Base-by-base conservation (phyloP, 2,329 filamentous ascomycete genomes). In the Neonectria hederae region DNA sequence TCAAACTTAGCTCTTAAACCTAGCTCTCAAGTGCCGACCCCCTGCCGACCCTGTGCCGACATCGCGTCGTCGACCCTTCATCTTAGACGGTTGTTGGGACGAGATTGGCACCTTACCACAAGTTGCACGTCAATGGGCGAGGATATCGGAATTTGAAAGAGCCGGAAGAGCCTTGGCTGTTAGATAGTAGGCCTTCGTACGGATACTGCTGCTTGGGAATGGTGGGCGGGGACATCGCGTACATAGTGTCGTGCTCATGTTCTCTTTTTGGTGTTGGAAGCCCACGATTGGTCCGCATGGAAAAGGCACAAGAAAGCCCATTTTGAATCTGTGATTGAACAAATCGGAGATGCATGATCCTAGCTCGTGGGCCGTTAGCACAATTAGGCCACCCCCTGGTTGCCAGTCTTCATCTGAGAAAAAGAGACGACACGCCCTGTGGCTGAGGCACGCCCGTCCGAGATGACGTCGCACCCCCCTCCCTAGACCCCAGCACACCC, bases 241-340 rank as follows among this genome's bases (percentile, higher is more conserved):
- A 63, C 58, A 63, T 62, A 61, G 59, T 56, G 52, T 59, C 43
- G 49, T 62, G 43, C 56, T 61, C 40, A 24, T 54, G 32, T 21
- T 59, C 49, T 32, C 21, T 51, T 59, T 65, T 57, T 64, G 60
- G 61, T 24, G 51, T 49, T 59, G 58, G 24, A 54, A 42, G 52
- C 45, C 42, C 45, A 62, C 30, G 51, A 74, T 74, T 70, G 72
- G 70, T 40, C 63, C 63, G 67, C 63, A 58, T 66, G 63, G 52
- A 42, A 45, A 46, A 54, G 67, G 65, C 59, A 70, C 55, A 62
- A 68, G 42, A 64, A 63, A 40, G 42, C 57, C 57, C 63, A 63
- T 69, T 63, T 68, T 53, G 66, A 65, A 69, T 70, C 63, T 69
- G 62, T 71, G 70, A 74, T 73, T 74, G 73, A 74, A 68, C 62